phyloP scores from a whole-genome alignment of 2,329 filamentous ascomycete species.

The Trichoderma oligosporum region DNA sequence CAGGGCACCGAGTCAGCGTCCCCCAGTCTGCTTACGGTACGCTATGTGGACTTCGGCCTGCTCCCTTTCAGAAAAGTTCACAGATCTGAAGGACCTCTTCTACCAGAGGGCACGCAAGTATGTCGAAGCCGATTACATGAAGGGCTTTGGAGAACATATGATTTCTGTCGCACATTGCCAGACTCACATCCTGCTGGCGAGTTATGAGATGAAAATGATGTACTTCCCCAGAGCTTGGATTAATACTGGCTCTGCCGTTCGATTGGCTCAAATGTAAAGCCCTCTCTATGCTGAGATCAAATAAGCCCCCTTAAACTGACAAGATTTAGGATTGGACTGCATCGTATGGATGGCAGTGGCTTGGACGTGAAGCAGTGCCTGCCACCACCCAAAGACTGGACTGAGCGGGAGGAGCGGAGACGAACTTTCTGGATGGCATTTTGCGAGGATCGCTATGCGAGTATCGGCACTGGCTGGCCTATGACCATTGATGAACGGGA shows the following conservation, averaged over 20 bases:
- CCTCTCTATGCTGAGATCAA: neutral
- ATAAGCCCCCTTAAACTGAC: neutral
- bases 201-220: conserved; percentile 96
- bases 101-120: conserved; percentile 90
- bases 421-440: conserved; percentile 96
- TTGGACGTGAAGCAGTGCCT: conserved; percentile 92
- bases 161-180: conserved; percentile 85
- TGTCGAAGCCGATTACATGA: conserved; percentile 82
- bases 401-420: conserved; percentile 83
- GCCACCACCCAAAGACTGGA: conserved; percentile 85
- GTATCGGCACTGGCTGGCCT: conserved; percentile 95
- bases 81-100: conserved; percentile 76
- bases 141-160: conserved; percentile 84
- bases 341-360: conserved; percentile 76
- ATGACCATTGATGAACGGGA: conserved; percentile 91
- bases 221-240: conserved; percentile 95
- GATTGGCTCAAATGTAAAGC: conserved; percentile 73
- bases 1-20: conserved; percentile 75
- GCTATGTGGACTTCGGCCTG: conserved; percentile 96
- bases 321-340: conserved; percentile 73
- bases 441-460: conserved; percentile 85
- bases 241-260: conserved; percentile 76
- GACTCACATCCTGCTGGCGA: conserved; percentile 72
- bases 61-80: conserved; percentile 76
- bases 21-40: conserved; percentile 84